phyloP scores from a whole-genome alignment of 2,329 filamentous ascomycete genomes.

The Ceratocystis smalleyi region DNA sequence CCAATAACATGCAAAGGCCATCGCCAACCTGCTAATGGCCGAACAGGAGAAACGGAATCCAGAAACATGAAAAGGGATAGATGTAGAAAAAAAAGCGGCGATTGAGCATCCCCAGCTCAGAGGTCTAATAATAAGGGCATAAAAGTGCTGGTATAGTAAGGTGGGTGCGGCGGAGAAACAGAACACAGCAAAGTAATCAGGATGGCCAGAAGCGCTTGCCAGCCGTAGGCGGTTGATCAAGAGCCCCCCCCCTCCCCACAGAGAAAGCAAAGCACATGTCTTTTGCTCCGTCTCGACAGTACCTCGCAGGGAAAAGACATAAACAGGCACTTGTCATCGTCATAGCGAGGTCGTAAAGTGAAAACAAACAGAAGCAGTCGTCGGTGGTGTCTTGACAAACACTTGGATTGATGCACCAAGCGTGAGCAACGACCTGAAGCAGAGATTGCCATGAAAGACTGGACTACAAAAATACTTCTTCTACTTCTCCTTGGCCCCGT shows the following conservation, averaged over 20 bases:
- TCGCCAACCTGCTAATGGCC: conserved; percentile 1
- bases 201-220: conserved; percentile 4
- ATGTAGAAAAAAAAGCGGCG: neutral
- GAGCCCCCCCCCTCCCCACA: too few species aligned
- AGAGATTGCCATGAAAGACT: neutral
- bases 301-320: neutral
- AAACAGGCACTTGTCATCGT: neutral
- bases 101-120: neutral
- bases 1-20: neutral
- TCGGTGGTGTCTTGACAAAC: neutral
- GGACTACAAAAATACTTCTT: neutral
- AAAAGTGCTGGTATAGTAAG: neutral
- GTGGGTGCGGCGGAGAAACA: neutral
- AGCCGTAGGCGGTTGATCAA: neutral
- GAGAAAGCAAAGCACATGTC: neutral
- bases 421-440: neutral
- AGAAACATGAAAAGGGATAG: neutral
- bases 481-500: conserved; percentile 21
- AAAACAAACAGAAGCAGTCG: conserved; percentile 3
- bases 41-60: neutral
- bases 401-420: neutral
- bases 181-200: conserved; percentile 8
- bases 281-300: neutral
- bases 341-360: conserved; percentile 1
- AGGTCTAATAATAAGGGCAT: neutral